A percentile compares a stretch with the other conserved stretches of the same genome.
Conservation (phyloP, 257 asterid genomes). For the Agastache rugosa region DNA sequence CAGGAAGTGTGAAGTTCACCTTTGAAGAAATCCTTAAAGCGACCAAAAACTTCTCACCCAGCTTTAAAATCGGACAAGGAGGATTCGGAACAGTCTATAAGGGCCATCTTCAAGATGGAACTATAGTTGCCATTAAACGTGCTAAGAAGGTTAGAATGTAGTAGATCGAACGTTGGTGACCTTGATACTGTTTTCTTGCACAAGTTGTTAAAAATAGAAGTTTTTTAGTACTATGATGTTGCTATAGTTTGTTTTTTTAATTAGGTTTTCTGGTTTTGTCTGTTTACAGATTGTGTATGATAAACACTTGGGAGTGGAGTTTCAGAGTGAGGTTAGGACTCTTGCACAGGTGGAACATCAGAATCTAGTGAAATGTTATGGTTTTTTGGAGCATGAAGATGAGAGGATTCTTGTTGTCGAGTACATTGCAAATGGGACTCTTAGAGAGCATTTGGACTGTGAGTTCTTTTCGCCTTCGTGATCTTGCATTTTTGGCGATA, state of each 20-base stretch:
- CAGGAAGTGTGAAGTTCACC: slow-evolving; percentile 63
- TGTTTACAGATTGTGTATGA: slow-evolving; percentile 70
- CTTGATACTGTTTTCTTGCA: not conserved
- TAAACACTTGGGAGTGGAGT: slow-evolving; percentile 69
- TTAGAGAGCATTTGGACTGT: slow-evolving; percentile 93
- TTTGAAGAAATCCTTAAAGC: slow-evolving; percentile 76
- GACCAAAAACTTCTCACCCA: slow-evolving; percentile 82
- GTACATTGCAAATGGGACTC: slow-evolving; percentile 89
- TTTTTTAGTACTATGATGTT: not conserved
- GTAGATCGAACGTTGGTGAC: not conserved
- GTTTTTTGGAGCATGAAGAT: slow-evolving; percentile 79
- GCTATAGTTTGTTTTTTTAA: not conserved
- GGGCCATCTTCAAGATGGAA: slow-evolving; percentile 77
- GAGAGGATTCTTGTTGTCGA: slow-evolving; percentile 91
- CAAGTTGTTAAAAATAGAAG: not conserved
- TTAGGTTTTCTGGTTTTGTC: too few species aligned
- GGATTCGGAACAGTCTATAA: slow-evolving; percentile 97
- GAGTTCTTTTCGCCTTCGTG: slow-evolving; percentile 43
- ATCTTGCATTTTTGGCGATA: slow-evolving; percentile 1
- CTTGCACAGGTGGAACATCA: slow-evolving; percentile 79
- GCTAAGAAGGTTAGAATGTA: slow-evolving; percentile 74
- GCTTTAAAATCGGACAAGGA: slow-evolving; percentile 89
- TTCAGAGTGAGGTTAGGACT: slow-evolving; percentile 80
- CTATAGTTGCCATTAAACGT: slow-evolving; percentile 86
- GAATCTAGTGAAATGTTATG: slow-evolving; percentile 80